Evolutionary conservation across 768 basidiomycete genomes (phyloP), one percentile per base, ranked within the genome.

Genomic region (Daedaleopsis sinensis): DNA sequence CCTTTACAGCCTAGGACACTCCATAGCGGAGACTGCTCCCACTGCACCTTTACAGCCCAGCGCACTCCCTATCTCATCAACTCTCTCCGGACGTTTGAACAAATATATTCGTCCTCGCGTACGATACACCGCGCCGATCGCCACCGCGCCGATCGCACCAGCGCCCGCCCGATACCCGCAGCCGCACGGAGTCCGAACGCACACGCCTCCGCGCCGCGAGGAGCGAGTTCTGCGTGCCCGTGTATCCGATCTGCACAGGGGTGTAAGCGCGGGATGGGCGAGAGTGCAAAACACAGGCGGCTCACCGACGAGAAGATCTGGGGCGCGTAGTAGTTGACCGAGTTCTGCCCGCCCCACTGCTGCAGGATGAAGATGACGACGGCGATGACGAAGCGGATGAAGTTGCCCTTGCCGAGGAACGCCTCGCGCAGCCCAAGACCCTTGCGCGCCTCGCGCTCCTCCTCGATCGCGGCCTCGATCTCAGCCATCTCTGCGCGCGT

Each of bases 341-440:
- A 87, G 74, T 94, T 92, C 71, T 94, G 93, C 1, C 93, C 93
- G 51, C 83, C 82, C 88, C 88, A 93, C 70, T 94, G 91, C 66
- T 94, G 93, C 9, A 93, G 76, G 61, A 90, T 70, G 78, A 93
- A 93, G 62, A 93, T 90, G 27, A 82, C 73, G 65, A 91, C 86
- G 1, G 93, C 93, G 67, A 95, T 93, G n/a, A 89, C 76, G 77
- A 95, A 94, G 23, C 94, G 87, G 61, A 88, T 77, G 49, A 85
- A 82, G 75, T 94, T 94, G 50, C 94, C 93, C 70, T 90, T 90
- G 19, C 88, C 88, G 42, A 91, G 77, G 76, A 93, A 89, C 2
- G 90, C 90, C 66, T 91, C 88, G 55, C 63, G 58, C 60, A 81
- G 64, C 1, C 89, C 88, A 11, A 92, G 78, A 8, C 87, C 88